phyloP scores from a whole-genome alignment of 371 early-diverging fungal genomes.

The Lichtheimia corymbifera region DNA sequence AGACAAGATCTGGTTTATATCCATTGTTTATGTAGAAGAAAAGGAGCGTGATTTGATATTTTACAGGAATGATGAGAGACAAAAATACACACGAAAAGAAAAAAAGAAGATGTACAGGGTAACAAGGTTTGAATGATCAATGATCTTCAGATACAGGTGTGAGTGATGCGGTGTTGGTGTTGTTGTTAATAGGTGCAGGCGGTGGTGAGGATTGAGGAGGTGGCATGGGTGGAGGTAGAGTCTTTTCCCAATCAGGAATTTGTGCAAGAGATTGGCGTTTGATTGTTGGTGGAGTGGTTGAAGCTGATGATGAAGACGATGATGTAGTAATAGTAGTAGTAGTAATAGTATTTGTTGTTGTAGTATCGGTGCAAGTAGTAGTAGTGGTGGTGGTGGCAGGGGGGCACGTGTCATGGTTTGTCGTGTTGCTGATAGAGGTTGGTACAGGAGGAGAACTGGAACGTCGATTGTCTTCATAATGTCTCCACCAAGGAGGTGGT shows the following conservation, averaged over 20 bases:
- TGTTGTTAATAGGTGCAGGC: slow-evolving; percentile 23
- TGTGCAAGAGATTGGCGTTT: slow-evolving; percentile 35
- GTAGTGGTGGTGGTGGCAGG: not conserved
- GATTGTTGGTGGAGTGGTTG: not conserved
- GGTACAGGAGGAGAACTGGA: slow-evolving; percentile 3
- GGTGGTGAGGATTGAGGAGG: slow-evolving; percentile 38
- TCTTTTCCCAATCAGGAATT: slow-evolving; percentile 41
- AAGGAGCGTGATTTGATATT: not conserved
- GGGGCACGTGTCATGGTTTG: not conserved
- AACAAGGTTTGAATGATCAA: not conserved
- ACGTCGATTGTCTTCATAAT: not conserved
- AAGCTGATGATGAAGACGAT: slow-evolving; percentile 1
- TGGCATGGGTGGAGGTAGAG: slow-evolving; percentile 41
- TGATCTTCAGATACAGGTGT: slow-evolving; percentile 8
- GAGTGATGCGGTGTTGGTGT: not conserved
- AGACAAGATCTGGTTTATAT: slow-evolving; percentile 16
- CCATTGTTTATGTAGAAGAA: slow-evolving; percentile 5
- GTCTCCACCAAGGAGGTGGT: slow-evolving; percentile 7
- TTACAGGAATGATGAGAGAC: not conserved
- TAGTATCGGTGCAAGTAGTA: too few species aligned
- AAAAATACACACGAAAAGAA: not conserved
- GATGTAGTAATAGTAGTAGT: not conserved
- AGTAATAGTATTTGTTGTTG: slow-evolving; percentile 2
- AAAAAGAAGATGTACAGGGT: not conserved
- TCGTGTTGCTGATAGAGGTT: not conserved